Percentiles rank a stretch among this genome's conserved stretches.
phyloP scores from a whole-genome alignment of 169 alveolate genomes.

The Plasmodium reichenowi region DNA sequence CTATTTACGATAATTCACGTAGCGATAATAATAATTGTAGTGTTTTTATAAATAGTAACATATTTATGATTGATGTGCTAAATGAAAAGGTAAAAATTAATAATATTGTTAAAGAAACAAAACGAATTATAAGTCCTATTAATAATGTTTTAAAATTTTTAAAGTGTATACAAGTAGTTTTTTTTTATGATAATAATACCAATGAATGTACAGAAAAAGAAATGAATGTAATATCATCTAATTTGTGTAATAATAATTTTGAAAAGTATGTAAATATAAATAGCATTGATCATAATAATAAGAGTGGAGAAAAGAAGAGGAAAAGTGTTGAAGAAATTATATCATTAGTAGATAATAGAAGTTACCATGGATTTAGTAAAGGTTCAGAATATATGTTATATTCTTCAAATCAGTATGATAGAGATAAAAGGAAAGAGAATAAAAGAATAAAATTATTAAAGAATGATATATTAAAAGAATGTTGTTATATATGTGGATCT shows the following conservation, averaged over 20 bases:
- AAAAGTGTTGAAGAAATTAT: neutral
- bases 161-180: conserved; percentile 48
- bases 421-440: neutral
- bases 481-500: conserved; percentile 52
- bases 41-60: conserved; percentile 19
- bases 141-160: conserved; percentile 41
- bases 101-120: conserved; percentile 15
- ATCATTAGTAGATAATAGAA: neutral
- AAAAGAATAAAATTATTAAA: conserved; percentile 17
- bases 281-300: neutral
- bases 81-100: conserved; percentile 42
- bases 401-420: neutral
- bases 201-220: neutral
- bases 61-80: conserved; percentile 52
- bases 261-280: conserved; percentile 7
- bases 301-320: no score
- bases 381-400: neutral
- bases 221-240: conserved; percentile 1
- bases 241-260: neutral
- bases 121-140: conserved; percentile 34
- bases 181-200: conserved; percentile 15
- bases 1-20: neutral
- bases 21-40: neutral
- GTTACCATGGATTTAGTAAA: neutral
- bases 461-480: conserved; percentile 54